A percentile compares a stretch with the other conserved stretches of the same genome.
phyloP scores from a whole-genome alignment of 495 filamentous ascomycete genomes.

The Penicillium manginii region DNA sequence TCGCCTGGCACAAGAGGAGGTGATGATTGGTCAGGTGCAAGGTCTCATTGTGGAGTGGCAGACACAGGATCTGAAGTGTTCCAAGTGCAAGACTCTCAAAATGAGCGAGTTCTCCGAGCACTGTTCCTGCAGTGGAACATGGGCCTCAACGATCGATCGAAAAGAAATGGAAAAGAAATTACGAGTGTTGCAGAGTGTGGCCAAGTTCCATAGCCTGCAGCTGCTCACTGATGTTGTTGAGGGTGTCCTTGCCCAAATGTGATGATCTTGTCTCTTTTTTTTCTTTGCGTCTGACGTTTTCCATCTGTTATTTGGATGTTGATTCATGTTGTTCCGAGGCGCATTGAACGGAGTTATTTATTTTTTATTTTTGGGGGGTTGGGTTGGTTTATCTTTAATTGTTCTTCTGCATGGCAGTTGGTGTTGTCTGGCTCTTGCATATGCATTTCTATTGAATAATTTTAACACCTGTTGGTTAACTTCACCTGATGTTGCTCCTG shows the following conservation, averaged over 20 bases:
- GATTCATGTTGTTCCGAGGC: background rate
- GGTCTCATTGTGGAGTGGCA: conserved; percentile 77
- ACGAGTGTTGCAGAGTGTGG: conserved; percentile 71
- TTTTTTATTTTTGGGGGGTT: background rate
- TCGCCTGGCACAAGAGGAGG: conserved; percentile 78
- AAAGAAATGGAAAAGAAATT: conserved; percentile 69
- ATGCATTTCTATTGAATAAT: background rate
- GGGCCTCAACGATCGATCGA: conserved; percentile 71
- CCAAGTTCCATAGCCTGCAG: conserved; percentile 74
- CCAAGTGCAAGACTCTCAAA: conserved; percentile 56
- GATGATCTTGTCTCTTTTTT: conserved; percentile 14
- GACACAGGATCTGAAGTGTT: conserved; percentile 88
- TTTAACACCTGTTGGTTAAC: too few relatives aligned
- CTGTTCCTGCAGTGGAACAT: conserved; percentile 86
- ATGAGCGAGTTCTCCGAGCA: conserved; percentile 97
- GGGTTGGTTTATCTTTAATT: background rate
- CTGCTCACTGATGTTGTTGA: conserved; percentile 78
- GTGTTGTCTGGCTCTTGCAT: conserved; percentile 7
- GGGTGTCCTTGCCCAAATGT: conserved; percentile 54
- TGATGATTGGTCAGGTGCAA: conserved; percentile 76
- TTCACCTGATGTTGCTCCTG: too few relatives aligned
- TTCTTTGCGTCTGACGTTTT: conserved; percentile 17
- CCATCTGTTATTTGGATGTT: conserved; percentile 4
- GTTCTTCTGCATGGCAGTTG: conserved; percentile 11
- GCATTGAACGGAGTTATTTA: background rate